Evolutionary conservation across 1,284 basidiomycete species (phyloP).

Genomic region (Takashimella koratensis): DNA sequence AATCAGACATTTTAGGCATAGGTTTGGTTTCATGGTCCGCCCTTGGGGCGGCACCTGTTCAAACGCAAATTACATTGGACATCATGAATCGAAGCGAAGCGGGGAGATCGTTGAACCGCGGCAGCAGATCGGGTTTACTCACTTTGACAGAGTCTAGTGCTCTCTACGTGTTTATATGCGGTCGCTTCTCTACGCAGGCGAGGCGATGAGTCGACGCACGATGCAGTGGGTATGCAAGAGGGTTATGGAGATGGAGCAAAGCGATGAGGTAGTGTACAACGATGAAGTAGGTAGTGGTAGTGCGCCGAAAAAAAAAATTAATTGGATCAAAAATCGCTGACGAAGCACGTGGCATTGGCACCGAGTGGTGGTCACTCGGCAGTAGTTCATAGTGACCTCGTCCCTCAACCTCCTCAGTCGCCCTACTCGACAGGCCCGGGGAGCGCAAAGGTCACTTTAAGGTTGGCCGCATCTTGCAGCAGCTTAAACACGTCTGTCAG

Average conservation of each 20-base stretch:
- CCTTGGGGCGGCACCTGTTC: conserved; percentile 21
- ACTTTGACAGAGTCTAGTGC: too few relatives aligned
- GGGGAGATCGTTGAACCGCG: background rate
- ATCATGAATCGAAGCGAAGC: conserved; percentile 25
- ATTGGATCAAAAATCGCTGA: background rate
- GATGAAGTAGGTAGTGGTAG: background rate
- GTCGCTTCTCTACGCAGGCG: too few relatives aligned
- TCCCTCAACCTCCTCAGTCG: too few relatives aligned
- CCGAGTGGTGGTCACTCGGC: background rate
- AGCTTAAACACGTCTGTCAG: conserved; percentile 20
- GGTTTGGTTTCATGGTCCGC: conserved; percentile 42
- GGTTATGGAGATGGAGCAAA: too few relatives aligned
- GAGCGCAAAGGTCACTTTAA: conserved; percentile 32
- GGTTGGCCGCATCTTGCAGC: conserved; percentile 41
- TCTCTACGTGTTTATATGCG: too few relatives aligned
- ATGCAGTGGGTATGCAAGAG: background rate
- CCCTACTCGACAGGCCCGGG: conserved; percentile 30
- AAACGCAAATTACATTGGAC: conserved; percentile 50
- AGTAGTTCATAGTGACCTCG: too few relatives aligned
- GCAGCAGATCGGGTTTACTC: background rate
- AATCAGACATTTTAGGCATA: conserved; percentile 45
- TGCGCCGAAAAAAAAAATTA: background rate
- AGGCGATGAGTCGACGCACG: too few relatives aligned
- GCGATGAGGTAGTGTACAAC: background rate
- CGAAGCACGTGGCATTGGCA: background rate